phyloP scores from a whole-genome alignment of 2,329 filamentous ascomycete species.

The Xylaria digitata region DNA sequence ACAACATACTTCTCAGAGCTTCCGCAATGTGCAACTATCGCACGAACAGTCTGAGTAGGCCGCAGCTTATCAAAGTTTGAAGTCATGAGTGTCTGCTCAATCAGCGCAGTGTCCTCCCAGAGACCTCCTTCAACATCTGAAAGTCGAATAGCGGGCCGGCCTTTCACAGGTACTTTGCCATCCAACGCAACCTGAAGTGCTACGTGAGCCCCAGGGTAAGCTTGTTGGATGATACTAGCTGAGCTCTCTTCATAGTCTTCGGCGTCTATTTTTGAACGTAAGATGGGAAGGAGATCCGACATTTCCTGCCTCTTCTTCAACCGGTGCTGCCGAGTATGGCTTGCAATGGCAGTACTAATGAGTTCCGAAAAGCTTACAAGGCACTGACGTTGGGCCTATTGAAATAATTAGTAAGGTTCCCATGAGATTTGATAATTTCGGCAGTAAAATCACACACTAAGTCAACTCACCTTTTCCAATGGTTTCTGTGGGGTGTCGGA shows the following conservation, averaged over 20 bases:
- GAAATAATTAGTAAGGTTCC: not conserved
- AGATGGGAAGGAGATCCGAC: slow-evolving; percentile 14
- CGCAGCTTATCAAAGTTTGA: slow-evolving; percentile 26
- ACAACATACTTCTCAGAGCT: slow-evolving; percentile 30
- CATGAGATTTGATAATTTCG: not conserved
- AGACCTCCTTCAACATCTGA: slow-evolving; percentile 30
- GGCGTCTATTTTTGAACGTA: slow-evolving; percentile 13
- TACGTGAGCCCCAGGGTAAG: slow-evolving; percentile 28
- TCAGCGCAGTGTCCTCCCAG: slow-evolving; percentile 31
- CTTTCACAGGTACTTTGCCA: slow-evolving; percentile 23
- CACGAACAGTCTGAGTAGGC: slow-evolving; percentile 25
- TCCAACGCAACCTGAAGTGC: slow-evolving; percentile 10
- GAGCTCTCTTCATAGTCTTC: slow-evolving; percentile 29
- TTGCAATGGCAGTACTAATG: slow-evolving; percentile 28
- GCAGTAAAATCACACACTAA: not conserved
- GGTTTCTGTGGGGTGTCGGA: slow-evolving; percentile 27
- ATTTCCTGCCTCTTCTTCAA: slow-evolving; percentile 28
- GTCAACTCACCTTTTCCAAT: slow-evolving; percentile 17
- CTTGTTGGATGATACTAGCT: slow-evolving; percentile 16
- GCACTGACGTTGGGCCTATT: slow-evolving; percentile 22
- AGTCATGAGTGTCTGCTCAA: slow-evolving; percentile 29
- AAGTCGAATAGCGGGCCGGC: slow-evolving; percentile 8
- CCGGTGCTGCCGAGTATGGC: slow-evolving; percentile 20
- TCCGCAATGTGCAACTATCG: slow-evolving; percentile 28
- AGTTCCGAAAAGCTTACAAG: slow-evolving; percentile 29